These are phyloP conservation scores for Elongisporangium undulatum DNA, from an alignment of 352 stramenopile species.

Conservation along the genomic window DNA sequence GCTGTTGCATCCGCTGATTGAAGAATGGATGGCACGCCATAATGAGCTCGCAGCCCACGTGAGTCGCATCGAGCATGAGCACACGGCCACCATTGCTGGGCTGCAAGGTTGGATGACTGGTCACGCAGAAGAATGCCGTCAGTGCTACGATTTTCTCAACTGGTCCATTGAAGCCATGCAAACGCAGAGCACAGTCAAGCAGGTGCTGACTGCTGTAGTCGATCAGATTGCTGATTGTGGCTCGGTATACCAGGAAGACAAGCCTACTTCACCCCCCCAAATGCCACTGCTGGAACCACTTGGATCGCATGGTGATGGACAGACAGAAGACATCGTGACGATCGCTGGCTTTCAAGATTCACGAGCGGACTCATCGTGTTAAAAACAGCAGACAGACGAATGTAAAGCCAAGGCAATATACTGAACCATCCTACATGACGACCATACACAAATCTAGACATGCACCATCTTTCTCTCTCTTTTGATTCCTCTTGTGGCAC, in stretches of 20 bases:
- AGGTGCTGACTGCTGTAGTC: slow-evolving; percentile 19
- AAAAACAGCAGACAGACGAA: slow-evolving; percentile 1
- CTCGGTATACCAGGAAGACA: too few relatives aligned
- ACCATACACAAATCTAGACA: slow-evolving; percentile 12
- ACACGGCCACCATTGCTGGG: slow-evolving; percentile 9
- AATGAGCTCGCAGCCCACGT: slow-evolving; percentile 12
- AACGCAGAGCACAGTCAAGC: slow-evolving; percentile 20
- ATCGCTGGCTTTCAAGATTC: too few relatives aligned
- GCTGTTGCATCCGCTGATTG: neutral
- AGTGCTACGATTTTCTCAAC: slow-evolving; percentile 51
- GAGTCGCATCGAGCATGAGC: slow-evolving; percentile 10
- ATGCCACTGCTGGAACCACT: too few relatives aligned
- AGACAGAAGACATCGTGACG: too few relatives aligned
- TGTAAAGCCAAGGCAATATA: slow-evolving; percentile 8
- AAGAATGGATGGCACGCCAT: neutral
- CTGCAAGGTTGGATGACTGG: slow-evolving; percentile 37
- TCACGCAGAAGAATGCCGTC: slow-evolving; percentile 42
- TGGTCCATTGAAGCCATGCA: slow-evolving; percentile 29
- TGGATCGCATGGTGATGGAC: too few relatives aligned
- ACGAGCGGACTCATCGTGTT: neutral
- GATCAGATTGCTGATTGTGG: slow-evolving; percentile 24
- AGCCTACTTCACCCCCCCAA: too few relatives aligned
- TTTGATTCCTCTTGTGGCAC: neutral
- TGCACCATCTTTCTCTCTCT: slow-evolving; percentile 12
- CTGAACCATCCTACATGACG: neutral